Evolutionary conservation across 495 filamentous ascomycete genomes (phyloP), one percentile per base, ranked within the genome.

Genomic region (Cudoniella acicularis): DNA sequence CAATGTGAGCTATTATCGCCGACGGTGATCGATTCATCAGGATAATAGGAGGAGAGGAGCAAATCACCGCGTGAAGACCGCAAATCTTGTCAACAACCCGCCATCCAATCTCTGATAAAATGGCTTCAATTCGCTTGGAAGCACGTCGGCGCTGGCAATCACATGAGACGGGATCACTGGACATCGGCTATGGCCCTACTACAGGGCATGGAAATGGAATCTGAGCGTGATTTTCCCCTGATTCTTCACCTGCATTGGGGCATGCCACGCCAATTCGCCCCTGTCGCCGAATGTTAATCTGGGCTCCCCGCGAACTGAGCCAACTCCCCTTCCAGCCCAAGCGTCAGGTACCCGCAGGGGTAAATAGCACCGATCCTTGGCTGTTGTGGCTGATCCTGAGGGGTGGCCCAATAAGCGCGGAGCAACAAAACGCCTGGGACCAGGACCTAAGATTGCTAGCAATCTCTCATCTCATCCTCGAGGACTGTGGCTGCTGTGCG

Each of bases 401-500:
- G 24, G 25, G 51, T 50, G 49, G 57, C 45, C 30, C 10, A 50
- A 59, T 24, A 24, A 49, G 20, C 50, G 23, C 49, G 16, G 25
- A 52, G 23, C 63, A 48, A 62, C 50, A 56, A 52, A 59, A 59
- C 55, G 46, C 47, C 42, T 24, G 21, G n/a, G 21, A 27, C 17
- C 20, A 18, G 17, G 6, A 18, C 36, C 16, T 20, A 51, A 63
- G 57, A 59, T 24, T 64, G 17, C 51, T 56, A 20, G 52, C 52
- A 63, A 30, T 53, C 55, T 43, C 58, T 36, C 30, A 36, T 36
- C 57, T 43, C 22, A 46, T 49, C 43, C 18, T 41, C 42, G 22
- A 61, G 49, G 54, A 18, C 52, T 60, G 54, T 57, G 60, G 57
- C 43, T 23, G 51, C 54, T 41, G 30, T 48, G 20, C 51, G 59